These are phyloP conservation scores for Clavispora asparagi DNA, from an alignment of 805 yeast species.

Conservation along the genomic window DNA sequence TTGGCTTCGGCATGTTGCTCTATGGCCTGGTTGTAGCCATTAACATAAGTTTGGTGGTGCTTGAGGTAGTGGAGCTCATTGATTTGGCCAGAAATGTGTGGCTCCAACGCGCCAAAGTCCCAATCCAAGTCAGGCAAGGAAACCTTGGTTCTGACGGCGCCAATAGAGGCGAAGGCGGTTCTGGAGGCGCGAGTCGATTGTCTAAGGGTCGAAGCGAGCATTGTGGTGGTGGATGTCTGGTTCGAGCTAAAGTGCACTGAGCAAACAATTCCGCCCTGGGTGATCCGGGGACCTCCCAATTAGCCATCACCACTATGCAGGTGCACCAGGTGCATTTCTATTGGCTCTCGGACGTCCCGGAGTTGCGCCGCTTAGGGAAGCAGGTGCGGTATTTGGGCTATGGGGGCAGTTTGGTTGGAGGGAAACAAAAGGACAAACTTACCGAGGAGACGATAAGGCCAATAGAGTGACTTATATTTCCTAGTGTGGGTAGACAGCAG, in stretches of 20 bases:
- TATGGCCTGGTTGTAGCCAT: slow-evolving; percentile 42
- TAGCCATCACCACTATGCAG: background rate
- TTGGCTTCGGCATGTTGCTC: slow-evolving; percentile 34
- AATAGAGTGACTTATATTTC: too few relatives aligned
- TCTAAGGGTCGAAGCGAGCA: slow-evolving; percentile 15
- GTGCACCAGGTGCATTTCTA: background rate
- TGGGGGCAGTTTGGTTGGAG: too few relatives aligned
- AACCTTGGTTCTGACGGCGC: slow-evolving; percentile 18
- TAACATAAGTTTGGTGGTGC: slow-evolving; percentile 48
- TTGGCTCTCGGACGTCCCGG: background rate
- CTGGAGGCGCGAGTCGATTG: slow-evolving; percentile 9
- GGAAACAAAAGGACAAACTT: too few relatives aligned
- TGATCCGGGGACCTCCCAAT: background rate
- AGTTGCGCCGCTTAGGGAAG: background rate
- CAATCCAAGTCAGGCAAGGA: slow-evolving; percentile 43
- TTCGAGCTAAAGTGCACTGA: background rate
- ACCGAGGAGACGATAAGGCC: too few relatives aligned
- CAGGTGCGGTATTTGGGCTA: too few relatives aligned
- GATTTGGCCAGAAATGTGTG: slow-evolving; percentile 41
- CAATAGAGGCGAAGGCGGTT: slow-evolving; percentile 10
- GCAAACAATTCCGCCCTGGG: background rate
- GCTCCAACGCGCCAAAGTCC: slow-evolving; percentile 44
- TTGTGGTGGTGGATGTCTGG: background rate
- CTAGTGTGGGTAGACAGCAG: too few relatives aligned
- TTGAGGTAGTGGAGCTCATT: slow-evolving; percentile 45